Evolutionary conservation across 1,284 basidiomycete genomes (phyloP).

Genomic region (Ceratobasidium sp.): DNA sequence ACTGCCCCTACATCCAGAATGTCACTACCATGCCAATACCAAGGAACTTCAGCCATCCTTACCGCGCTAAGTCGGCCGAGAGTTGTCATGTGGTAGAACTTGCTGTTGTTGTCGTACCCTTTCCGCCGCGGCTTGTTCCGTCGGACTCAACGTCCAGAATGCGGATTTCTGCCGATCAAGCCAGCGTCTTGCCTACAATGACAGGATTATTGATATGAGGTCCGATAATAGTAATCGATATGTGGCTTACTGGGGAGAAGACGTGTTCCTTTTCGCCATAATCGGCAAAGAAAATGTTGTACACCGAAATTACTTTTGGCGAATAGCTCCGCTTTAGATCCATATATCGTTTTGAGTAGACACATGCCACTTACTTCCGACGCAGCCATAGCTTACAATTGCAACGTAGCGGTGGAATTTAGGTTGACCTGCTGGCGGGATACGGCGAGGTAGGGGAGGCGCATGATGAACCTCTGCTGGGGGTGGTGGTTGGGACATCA

Average conservation of each 20-base stretch:
- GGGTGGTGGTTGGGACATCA: slow-evolving; percentile 30
- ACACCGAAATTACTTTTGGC: slow-evolving; percentile 17
- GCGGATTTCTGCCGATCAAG: slow-evolving; percentile 39
- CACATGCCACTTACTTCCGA: slow-evolving; percentile 10
- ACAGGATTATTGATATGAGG: neutral
- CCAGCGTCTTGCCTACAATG: slow-evolving; percentile 38
- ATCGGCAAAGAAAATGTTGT: slow-evolving; percentile 39
- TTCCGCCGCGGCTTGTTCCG: slow-evolving; percentile 28
- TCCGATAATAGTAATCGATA: neutral
- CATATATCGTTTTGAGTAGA: neutral
- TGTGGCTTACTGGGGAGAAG: slow-evolving; percentile 37
- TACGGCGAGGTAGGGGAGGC: slow-evolving; percentile 8
- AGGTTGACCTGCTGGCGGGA: neutral
- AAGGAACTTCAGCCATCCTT: too few species aligned
- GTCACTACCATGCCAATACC: too few species aligned
- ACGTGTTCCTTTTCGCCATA: slow-evolving; percentile 40
- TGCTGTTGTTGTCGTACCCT: slow-evolving; percentile 13
- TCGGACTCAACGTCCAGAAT: slow-evolving; percentile 37
- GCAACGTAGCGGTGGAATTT: slow-evolving; percentile 25
- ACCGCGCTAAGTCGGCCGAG: slow-evolving; percentile 4
- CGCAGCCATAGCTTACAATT: slow-evolving; percentile 24
- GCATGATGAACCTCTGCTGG: slow-evolving; percentile 21
- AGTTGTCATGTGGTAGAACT: slow-evolving; percentile 11
- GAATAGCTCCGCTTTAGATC: neutral
- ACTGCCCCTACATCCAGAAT: too few species aligned